Base-by-base conservation (phyloP, 495 filamentous ascomycete genomes). In the Daldinia grandis region DNA sequence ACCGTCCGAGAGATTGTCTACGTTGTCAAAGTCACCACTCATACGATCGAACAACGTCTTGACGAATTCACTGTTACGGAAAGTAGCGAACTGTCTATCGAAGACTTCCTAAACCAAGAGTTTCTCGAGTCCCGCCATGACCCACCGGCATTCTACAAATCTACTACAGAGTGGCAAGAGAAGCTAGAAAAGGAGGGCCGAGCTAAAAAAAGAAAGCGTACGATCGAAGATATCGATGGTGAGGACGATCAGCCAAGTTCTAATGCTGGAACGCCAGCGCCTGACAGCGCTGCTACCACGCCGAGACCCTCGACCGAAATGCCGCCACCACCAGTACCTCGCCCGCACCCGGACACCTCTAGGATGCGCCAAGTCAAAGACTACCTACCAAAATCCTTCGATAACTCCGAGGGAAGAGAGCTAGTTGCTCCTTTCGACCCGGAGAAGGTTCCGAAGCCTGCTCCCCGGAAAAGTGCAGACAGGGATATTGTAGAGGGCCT, bases 1-100 rank as follows among this genome's bases (percentile, higher is more conserved):
- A 95, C 92, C 0, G 88, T 96, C 5, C 86, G 93, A 27, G 95
- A 99, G 80, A 90, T 98, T 10, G 95, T 98, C 30, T 98, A 97
- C 74, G 89, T 97, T 17, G 96, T 97, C 64, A 97, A 97, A 72
- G 94, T 98, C 30, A 93, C 93, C 9, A 95, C 96, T 71, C 82
- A 91, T 31, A 99, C 95, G 3, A 92, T 99, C 69, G 89, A 90
- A 62, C 91, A 94, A 70, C 92, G 95, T 62, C 84, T 99, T 35
- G 89, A 91, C 25, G 95, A 99, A 73, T 99, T 98, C 76, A 91
- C 91, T 56, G 87, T 87, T 5, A 96, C 94, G 0, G 89, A 91
- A 56, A 92, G 89, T 71, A 89, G 92, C 40, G 85, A 86, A 40
- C 82, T 98, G 72, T 95, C 93, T 0, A 91, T 98, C 5, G 89